These are phyloP conservation scores for Ganoderma lingzhi DNA, from an alignment of 1,284 basidiomycete genomes.

Conservation along the genomic window DNA sequence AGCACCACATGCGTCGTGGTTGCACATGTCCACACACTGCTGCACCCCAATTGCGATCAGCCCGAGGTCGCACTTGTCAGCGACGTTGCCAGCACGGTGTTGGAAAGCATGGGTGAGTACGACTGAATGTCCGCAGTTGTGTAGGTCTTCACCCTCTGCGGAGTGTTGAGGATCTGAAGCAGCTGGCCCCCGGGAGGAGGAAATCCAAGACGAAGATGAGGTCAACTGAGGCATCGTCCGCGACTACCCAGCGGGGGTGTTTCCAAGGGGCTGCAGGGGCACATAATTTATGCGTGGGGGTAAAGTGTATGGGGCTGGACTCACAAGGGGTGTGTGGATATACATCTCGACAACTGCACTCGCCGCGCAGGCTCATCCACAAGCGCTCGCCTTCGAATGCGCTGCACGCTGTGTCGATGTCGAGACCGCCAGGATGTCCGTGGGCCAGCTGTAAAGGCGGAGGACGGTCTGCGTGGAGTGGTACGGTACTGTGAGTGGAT, in stretches of 20 bases:
- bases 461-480: slow-evolving; percentile 65
- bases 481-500: slow-evolving; percentile 63
- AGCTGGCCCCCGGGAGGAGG: slow-evolving; percentile 61
- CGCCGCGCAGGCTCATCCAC: slow-evolving; percentile 64
- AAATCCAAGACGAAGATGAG: slow-evolving; percentile 79
- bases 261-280: too few species aligned
- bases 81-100: slow-evolving; percentile 61
- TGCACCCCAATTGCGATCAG: too few species aligned
- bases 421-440: slow-evolving; percentile 68
- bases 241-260: too few species aligned
- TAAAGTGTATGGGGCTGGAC: too few species aligned
- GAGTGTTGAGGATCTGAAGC: slow-evolving; percentile 59
- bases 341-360: slow-evolving; percentile 60
- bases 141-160: slow-evolving; percentile 59
- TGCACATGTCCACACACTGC: too few species aligned
- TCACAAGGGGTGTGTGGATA: too few species aligned
- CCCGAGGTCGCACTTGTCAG: too few species aligned
- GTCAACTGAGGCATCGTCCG: slow-evolving; percentile 62
- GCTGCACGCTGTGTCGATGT: too few species aligned
- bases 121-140: slow-evolving; percentile 55
- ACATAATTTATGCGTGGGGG: too few species aligned
- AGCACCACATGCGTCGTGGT: too few species aligned
- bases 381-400: slow-evolving; percentile 62
- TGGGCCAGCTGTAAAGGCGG: slow-evolving; percentile 62
- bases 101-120: slow-evolving; percentile 61